Evolutionary conservation across 306 rosid species (phyloP), one percentile per base, ranked within the genome.

Genomic region (Phaseolus lunatus): DNA sequence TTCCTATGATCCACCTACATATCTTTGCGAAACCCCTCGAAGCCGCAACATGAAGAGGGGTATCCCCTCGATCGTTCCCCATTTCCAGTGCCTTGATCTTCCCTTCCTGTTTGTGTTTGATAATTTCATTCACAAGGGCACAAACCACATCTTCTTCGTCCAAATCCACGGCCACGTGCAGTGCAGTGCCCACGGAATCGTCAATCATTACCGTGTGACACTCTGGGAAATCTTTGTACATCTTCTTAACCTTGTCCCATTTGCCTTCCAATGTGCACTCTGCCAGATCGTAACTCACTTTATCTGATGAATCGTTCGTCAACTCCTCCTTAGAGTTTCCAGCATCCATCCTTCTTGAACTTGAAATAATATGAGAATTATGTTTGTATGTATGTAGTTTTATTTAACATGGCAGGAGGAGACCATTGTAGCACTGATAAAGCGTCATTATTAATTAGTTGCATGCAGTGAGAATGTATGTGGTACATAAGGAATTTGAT

Each of bases 11-110:
- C 2, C 0, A 13, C 19, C 24, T 18, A 4, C 85, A 82, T 18
- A 77, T 12, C 1, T 4, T 29, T 0, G 76, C 48, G 39, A 64
- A 77, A 0, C 76, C 82, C 26, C 82, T 65, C 1, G 85, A 43
- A 0, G 85, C 85, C 1, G 85, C 85, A 8, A 77, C 18, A 52
- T 82, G 85, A 9, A 82, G 16, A 0, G 82, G 72, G 0, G 79
- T 82, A 3, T 82, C 82, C 0, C 82, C 82, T 0, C 26, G 23
- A 9, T 72, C 48, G 14, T 77, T 72, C 37, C 0, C 2, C 63
- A 5, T 12, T 10, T 45, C 20, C 7, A 82, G 26, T 2, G 65
- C 79, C 44, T 33, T 0, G 1, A 22, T 11, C 5, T 2, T 0
- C 14, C 4, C 7, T 0, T 5, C 5, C 0, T 2, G 5, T 1